Evolutionary conservation across 2,329 filamentous ascomycete species (phyloP), one percentile per base, ranked within the genome.

Genomic region (Dactylellina leptospora): DNA sequence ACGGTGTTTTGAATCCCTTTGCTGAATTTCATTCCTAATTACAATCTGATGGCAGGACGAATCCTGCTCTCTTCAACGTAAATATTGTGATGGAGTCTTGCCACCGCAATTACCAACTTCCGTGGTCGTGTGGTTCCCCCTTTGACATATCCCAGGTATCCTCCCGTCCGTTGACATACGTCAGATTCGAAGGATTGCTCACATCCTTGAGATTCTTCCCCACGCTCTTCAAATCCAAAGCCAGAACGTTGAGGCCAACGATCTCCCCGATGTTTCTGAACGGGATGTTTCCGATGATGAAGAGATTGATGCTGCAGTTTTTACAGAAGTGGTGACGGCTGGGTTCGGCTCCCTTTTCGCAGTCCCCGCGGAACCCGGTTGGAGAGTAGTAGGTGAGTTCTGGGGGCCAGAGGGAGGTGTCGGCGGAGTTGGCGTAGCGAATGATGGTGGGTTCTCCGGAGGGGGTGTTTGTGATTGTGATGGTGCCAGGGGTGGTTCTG

Each of bases 261-360:
- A 58, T 59, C 45, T 64, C 68, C 2, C 68, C 59, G 25, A 62
- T 59, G 33, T 50, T 33, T 3, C 42, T 20, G n/a, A 25, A 10
- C 2, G 58, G 51, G 16, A 71, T 47, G 16, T 63, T 51, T 3
- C 53, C 59, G n/a, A 72, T 38, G 68, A 64, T 60, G 51, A 72
- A 64, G 4, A 72, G 45, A 16, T 48, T 59, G 45, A 30, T 54
- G 22, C 68, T 60, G 68, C 68, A 64, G 13, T 42, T 48, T 18
- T 58, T 63, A 40, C 59, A 72, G 54, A 72, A 72, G 51, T 47
- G 60, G 28, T 72, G 54, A n/a, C 68, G 68, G 30, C 22, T 47
- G 27, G 33, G 53, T 40, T 72, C 68, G 27, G 40, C 13, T 16
- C 53, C 68, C 20, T 28, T 53, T 30, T 45, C 25, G 38, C 20